A percentile compares a stretch with the other conserved stretches of the same genome.
Evolutionary conservation across 257 asterid genomes (phyloP).

Genomic region (Voacanga thouarsii): DNA sequence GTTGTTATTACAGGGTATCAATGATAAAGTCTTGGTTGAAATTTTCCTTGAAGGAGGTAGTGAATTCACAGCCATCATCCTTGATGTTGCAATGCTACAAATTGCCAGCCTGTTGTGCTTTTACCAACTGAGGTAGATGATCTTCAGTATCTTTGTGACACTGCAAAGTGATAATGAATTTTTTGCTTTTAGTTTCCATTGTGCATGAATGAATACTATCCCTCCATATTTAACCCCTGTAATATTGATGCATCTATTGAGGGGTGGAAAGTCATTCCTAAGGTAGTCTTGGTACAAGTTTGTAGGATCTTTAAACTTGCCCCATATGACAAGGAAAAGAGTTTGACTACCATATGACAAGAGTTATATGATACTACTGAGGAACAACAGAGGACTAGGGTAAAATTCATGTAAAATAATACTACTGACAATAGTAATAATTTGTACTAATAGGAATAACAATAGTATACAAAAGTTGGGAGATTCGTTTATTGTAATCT

Average conservation of each 20-base stretch:
- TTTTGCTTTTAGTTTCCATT: background rate
- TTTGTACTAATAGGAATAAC: background rate
- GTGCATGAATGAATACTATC: background rate
- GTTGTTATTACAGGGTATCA: conserved; percentile 60
- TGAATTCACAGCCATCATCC: conserved; percentile 84
- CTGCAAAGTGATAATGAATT: background rate
- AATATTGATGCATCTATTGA: conserved; percentile 10
- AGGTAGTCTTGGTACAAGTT: conserved; percentile 37
- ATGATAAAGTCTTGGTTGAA: conserved; percentile 74
- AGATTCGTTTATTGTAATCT: background rate
- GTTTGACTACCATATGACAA: too few relatives aligned
- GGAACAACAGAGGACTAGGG: background rate
- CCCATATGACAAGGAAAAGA: too few relatives aligned
- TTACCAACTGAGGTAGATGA: conserved; percentile 73
- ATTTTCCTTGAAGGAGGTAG: conserved; percentile 85
- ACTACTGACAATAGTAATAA: background rate
- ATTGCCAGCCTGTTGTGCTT: conserved; percentile 70
- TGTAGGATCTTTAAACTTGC: too few relatives aligned
- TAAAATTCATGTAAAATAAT: background rate
- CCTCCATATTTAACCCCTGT: background rate
- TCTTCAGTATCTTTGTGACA: background rate
- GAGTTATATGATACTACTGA: too few relatives aligned
- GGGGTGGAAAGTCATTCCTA: conserved; percentile 82
- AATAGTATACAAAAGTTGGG: background rate
- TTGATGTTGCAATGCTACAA: conserved; percentile 67